Percentiles rank a stretch among this genome's conserved stretches.
Evolutionary conservation across 2,329 filamentous ascomycete genomes (phyloP).

Genomic region (Cladorrhinum sp.): DNA sequence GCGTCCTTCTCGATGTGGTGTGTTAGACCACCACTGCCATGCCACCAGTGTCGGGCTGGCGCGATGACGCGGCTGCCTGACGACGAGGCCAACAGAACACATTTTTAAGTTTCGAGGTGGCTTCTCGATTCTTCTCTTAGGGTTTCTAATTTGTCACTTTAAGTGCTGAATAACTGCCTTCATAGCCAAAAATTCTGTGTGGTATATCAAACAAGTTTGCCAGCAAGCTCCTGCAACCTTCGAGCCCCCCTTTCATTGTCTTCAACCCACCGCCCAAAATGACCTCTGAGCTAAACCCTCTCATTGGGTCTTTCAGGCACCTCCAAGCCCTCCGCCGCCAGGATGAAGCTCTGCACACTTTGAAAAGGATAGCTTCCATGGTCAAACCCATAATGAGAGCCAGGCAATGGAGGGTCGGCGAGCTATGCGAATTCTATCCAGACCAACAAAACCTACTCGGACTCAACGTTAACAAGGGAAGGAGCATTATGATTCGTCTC

Average conservation of each 20-base stretch:
- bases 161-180: not conserved
- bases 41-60: not conserved
- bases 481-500: conserved; percentile 78
- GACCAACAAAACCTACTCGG: conserved; percentile 70
- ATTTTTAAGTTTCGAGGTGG: not conserved
- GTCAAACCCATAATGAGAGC: conserved; percentile 96
- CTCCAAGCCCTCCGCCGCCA: conserved; percentile 46
- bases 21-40: not conserved
- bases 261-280: conserved; percentile 28
- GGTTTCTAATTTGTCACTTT: no score
- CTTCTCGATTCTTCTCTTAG: not conserved
- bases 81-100: not conserved
- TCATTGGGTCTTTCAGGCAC: conserved; percentile 49
- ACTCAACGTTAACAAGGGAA: conserved; percentile 73
- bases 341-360: conserved; percentile 53
- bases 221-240: no score
- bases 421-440: conserved; percentile 83
- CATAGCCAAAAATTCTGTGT: not conserved
- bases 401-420: conserved; percentile 72
- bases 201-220: no score
- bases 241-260: not conserved
- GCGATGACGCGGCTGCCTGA: not conserved
- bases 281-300: conserved; percentile 42
- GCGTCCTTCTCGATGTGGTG: not conserved
- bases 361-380: conserved; percentile 79